Percentiles rank a stretch among this genome's conserved stretches.
These are phyloP conservation scores for Mucor lusitanicus DNA, from an alignment of 371 early-diverging fungal genomes.

Conservation along the genomic window DNA sequence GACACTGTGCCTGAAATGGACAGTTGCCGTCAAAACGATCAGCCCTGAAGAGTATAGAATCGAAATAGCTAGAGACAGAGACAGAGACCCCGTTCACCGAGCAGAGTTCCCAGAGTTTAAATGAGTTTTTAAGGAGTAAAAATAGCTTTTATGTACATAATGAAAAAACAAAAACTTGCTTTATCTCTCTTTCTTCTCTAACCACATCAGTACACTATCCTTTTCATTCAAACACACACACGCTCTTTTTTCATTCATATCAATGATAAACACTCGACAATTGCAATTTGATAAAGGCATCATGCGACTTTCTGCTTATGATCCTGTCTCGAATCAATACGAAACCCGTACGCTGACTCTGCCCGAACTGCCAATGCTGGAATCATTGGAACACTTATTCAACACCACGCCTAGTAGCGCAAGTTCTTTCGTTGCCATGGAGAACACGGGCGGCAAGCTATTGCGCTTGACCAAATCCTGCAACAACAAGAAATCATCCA, in stretches of 20 bases:
- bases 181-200: background rate
- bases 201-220: background rate
- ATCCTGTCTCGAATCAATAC: slow-evolving; percentile 29
- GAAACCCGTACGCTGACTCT: slow-evolving; percentile 27
- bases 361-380: slow-evolving; percentile 28
- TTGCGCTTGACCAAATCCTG: slow-evolving; percentile 15
- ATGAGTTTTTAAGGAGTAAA: background rate
- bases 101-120: slow-evolving; percentile 1
- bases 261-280: background rate
- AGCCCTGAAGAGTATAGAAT: background rate
- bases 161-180: background rate
- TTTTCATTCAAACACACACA: background rate
- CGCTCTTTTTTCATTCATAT: background rate
- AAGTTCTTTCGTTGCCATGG: background rate
- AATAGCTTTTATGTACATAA: background rate
- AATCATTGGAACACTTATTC: slow-evolving; percentile 35
- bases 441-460: background rate
- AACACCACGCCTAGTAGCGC: background rate
- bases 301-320: slow-evolving; percentile 33
- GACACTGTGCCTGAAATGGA: too few relatives aligned
- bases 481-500: background rate
- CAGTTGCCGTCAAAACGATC: background rate
- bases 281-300: slow-evolving; percentile 33
- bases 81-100: background rate
- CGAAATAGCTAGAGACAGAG: background rate